Evolutionary conservation across 345 rosid genomes (phyloP), one percentile per base, ranked within the genome.

Genomic region (Salix brachista): DNA sequence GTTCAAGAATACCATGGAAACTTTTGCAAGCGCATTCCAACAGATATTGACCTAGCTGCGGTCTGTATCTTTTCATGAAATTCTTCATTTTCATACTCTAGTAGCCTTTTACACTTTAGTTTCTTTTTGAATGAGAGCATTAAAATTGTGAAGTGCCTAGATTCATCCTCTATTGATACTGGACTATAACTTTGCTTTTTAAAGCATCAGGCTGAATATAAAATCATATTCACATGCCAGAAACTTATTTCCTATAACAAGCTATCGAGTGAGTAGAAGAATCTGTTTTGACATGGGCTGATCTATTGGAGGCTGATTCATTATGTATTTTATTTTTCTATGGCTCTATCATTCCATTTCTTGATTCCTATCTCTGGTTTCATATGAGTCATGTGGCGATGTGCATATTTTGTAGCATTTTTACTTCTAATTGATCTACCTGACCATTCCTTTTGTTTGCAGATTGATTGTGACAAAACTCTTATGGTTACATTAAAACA

Each of bases 11-110:
- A 96, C 84, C 80, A 88, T 71, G 98, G 99, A 72, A 96, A 92
- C 88, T 96, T 96, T 83, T 94, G 99, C 82, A 96, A 87, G 81
- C 96, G 95, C 80, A 92, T 96, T 82, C 99, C 99, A 34, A 94
- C 98, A 4, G 98, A 96, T 84, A 88, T 92, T 68, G 99, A 96
- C 86, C 85, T 93, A 44, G 91, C 99, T 66, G 97, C 89, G 94
- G 99, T 94, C 78, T 76, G 97, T 87, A 79, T 70, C 71, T 73
- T 67, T 76, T 79, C 67, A 50, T 30, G 6, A 36, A 68, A 68
- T 60, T 69, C 42, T 67, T 23, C 17, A 34, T 48, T 48, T 75
- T 65, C 52, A 23, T 65, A 21, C 34, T 75, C 64, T 66, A 9
- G 17, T 56, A 37, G 39, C 23, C 18, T 17, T 1, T 75, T 26